Conservation (phyloP, 345 rosid species). For the Pistacia integerrima region DNA sequence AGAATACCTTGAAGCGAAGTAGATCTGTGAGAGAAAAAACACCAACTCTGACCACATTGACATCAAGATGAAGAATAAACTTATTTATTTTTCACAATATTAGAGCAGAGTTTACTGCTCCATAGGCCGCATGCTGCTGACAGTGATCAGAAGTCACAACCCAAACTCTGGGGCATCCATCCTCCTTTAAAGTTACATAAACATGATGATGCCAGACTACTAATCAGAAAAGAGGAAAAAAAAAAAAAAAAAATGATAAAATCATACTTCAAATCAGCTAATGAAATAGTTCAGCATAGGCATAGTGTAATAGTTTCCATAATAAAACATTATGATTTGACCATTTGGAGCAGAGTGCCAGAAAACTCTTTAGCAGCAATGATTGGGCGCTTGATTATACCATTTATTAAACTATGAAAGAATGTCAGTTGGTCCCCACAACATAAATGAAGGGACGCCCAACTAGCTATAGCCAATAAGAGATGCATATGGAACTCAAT, state of each 20-base stretch:
- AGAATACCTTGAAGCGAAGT: constrained; percentile 83
- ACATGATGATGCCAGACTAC: constrained; percentile 10
- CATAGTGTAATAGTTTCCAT: constrained; percentile 2
- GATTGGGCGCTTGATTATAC: not conserved
- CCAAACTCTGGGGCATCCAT: constrained; percentile 96
- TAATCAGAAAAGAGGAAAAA: constrained; percentile 12
- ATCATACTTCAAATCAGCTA: constrained; percentile 3
- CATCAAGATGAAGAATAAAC: not conserved
- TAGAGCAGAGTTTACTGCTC: constrained; percentile 59
- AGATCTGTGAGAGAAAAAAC: constrained; percentile 41
- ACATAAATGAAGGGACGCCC: not conserved
- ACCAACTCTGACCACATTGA: not conserved
- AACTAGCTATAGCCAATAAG: not conserved
- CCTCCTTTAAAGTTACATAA: constrained; percentile 53
- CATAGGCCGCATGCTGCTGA: constrained; percentile 88
- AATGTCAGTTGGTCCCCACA: not conserved
- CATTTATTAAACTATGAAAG: not conserved
- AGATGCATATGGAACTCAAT: not conserved
- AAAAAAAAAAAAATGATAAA: not conserved
- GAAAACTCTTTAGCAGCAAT: not conserved
- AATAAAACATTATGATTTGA: not conserved
- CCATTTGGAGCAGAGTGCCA: not conserved
- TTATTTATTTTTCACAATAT: not conserved
- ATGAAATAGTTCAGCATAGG: not conserved
- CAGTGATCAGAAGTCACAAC: constrained; percentile 85